Evolutionary conservation across 2,329 filamentous ascomycete species (phyloP).

Genomic region (Anthostomella pinea): DNA sequence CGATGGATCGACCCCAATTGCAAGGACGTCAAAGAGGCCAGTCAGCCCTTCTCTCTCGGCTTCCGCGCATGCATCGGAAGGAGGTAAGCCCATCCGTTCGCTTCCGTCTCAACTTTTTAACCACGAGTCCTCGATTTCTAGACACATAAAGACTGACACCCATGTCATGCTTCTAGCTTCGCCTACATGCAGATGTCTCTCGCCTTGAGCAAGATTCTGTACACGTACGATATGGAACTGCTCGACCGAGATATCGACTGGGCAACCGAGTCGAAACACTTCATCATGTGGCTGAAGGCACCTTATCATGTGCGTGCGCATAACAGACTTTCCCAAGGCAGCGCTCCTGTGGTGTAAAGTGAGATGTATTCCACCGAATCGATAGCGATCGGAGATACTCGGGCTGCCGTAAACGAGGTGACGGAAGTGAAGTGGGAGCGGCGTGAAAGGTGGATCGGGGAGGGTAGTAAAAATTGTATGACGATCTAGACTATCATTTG

Average conservation of each 20-base stretch:
- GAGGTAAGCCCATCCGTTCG: conserved; percentile 16
- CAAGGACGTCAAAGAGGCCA: conserved; percentile 15
- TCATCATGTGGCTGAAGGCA: conserved; percentile 13
- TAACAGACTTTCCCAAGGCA: too few relatives aligned
- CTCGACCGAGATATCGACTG: conserved; percentile 9
- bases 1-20: conserved; percentile 15
- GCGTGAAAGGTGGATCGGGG: too few relatives aligned
- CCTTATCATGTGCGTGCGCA: conserved; percentile 1
- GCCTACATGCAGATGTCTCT: conserved; percentile 11
- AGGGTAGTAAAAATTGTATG: too few relatives aligned
- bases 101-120: too few relatives aligned
- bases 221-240: conserved; percentile 11
- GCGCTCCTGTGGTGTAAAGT: too few relatives aligned
- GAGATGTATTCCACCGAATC: too few relatives aligned
- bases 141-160: not conserved
- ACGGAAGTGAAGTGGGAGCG: too few relatives aligned
- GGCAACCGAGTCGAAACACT: conserved; percentile 1
- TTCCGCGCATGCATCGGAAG: conserved; percentile 14
- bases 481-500: too few relatives aligned
- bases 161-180: conserved; percentile 9
- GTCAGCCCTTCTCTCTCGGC: conserved; percentile 20
- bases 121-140: not conserved
- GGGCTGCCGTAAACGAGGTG: too few relatives aligned
- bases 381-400: too few relatives aligned
- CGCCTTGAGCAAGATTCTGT: conserved; percentile 11